Conservation (phyloP, 192 early-diverging fungal genomes). For the Powellomyces hirtus region DNA sequence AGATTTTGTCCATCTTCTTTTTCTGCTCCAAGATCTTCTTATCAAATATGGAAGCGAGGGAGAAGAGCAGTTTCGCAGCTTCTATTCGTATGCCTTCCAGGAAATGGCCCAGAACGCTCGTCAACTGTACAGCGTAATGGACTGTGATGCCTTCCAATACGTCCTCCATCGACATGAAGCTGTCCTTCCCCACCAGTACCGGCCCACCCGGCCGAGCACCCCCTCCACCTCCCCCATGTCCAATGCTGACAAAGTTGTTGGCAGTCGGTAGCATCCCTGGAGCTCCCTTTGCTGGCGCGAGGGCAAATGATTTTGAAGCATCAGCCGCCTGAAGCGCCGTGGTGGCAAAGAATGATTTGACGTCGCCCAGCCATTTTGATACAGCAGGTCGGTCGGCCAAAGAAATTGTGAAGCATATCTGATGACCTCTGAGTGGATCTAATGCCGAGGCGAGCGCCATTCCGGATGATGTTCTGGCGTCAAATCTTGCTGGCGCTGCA, state of each 20-base stretch:
- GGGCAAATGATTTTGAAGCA: constrained; percentile 14
- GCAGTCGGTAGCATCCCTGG: background rate
- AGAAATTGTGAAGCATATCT: constrained; percentile 38
- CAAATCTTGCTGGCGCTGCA: too few species aligned
- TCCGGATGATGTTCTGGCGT: background rate
- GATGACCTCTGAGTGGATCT: constrained; percentile 12
- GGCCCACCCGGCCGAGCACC: constrained; percentile 2
- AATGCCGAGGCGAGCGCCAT: background rate
- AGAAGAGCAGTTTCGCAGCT: constrained; percentile 37
- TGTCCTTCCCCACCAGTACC: constrained; percentile 4
- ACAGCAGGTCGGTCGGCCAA: constrained; percentile 33
- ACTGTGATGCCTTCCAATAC: constrained; percentile 36
- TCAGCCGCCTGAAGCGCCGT: constrained; percentile 33
- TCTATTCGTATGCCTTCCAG: constrained; percentile 39
- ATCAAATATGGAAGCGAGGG: constrained; percentile 41
- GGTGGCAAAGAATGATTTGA: constrained; percentile 40
- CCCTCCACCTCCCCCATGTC: background rate
- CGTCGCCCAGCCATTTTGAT: constrained; percentile 45
- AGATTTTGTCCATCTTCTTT: constrained; percentile 33
- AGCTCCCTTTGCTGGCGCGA: background rate
- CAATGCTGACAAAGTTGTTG: background rate
- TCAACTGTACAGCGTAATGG: constrained; percentile 48
- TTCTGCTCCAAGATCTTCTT: constrained; percentile 19
- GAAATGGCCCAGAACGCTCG: constrained; percentile 46
- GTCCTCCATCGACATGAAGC: constrained; percentile 25